Evolutionary conservation across 306 rosid species (phyloP).

Genomic region (Vigna trinervia): DNA sequence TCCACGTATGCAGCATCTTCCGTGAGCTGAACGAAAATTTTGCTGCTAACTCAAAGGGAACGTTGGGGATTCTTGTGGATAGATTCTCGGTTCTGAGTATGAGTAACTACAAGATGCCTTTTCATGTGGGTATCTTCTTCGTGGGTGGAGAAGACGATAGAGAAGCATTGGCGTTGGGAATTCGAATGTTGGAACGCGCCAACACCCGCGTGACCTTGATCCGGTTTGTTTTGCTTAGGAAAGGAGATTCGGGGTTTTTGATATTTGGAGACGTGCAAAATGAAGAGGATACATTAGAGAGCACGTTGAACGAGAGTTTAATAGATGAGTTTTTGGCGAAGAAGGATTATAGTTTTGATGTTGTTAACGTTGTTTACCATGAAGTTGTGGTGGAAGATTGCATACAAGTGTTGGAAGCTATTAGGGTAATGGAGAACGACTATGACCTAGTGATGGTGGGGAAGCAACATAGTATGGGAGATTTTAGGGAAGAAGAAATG

Average conservation of each 20-base stretch:
- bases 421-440: constrained; percentile 1
- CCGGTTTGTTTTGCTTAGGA: constrained; percentile 1
- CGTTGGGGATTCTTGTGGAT: constrained; percentile 68
- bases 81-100: not conserved
- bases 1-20: not conserved
- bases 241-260: not conserved
- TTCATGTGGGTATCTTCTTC: constrained; percentile 46
- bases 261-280: not conserved
- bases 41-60: constrained; percentile 42
- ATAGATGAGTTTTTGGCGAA: constrained; percentile 56
- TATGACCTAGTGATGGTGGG: constrained; percentile 64
- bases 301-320: constrained; percentile 42
- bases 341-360: constrained; percentile 4
- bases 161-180: constrained; percentile 57
- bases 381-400: constrained; percentile 56
- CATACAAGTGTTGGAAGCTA: constrained; percentile 34
- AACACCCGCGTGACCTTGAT: constrained; percentile 39
- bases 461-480: constrained; percentile 26
- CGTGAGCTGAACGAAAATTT: constrained; percentile 48
- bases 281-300: constrained; percentile 30
- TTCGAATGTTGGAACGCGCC: constrained; percentile 47
- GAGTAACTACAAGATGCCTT: not conserved
- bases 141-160: constrained; percentile 63
- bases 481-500: constrained; percentile 49
- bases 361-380: constrained; percentile 1